Base-by-base conservation (phyloP, 768 basidiomycete genomes). In the Trametes elegans region DNA sequence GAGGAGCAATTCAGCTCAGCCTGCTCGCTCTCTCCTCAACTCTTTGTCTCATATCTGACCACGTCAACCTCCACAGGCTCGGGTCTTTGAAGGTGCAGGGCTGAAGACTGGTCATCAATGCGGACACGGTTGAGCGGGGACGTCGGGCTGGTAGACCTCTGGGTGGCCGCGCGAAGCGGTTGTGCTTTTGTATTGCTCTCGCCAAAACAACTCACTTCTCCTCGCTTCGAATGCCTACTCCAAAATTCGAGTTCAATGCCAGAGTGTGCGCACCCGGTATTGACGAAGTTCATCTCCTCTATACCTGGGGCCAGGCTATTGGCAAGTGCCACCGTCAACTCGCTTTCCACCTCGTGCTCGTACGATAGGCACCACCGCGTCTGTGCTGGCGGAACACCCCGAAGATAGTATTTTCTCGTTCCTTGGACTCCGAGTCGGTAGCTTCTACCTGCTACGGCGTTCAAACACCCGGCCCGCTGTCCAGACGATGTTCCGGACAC, bases 261-360 rank as follows among this genome's bases (percentile, higher is more conserved):
- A n/a, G 61, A 3, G 34, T 62, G 11, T 35, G 31, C 21, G 55
- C 24, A 2, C 43, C 62, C 7, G 50, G 43, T 8, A 35, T 66
- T 8, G 64, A 66, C 31, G 61, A 66, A 48, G 28, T 62, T 13
- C 64, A 66, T 35, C 56, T 66, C 11, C 40, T 62, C 11, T 18
- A 59, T 21, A 31, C 46, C n/a, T 66, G 64, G 64, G 64, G 62
- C 21, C 32, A 24, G 6, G 43, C 18, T 6, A 62, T 66, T 46
- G 58, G 62, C n/a, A 39, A 51, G 28, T 41, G 18, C 2, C 64
- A 60, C 47, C 29, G 23, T 9, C 45, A 57, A 27, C 44, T 62
- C 56, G 53, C 5, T 28, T 59, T 7, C 49, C 55, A 5, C 31
- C 35, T 3, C 9, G 45, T 4, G 31, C 53, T 23, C 49, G 55